Percentiles rank a stretch among this genome's conserved stretches.
These are phyloP conservation scores for Rhynchospora pubera DNA, from an alignment of 176 grass and related monocot genomes.

Conservation along the genomic window DNA sequence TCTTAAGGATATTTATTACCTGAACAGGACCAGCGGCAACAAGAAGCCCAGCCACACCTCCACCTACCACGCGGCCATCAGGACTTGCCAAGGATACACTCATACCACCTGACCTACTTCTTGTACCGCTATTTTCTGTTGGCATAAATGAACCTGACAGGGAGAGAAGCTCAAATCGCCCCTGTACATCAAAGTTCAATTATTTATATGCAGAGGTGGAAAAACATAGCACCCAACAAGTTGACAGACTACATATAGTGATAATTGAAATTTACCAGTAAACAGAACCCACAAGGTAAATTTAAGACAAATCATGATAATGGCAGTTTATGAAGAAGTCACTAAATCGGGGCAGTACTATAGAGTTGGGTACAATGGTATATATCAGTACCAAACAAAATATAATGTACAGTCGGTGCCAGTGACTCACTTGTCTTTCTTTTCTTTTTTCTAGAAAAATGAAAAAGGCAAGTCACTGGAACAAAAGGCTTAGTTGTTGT, in stretches of 20 bases:
- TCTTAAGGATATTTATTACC: conserved; percentile 24
- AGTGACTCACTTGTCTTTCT: not conserved
- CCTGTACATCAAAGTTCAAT: conserved; percentile 27
- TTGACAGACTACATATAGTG: not conserved
- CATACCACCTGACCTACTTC: conserved; percentile 82
- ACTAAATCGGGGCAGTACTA: not conserved
- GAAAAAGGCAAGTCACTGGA: too few species aligned
- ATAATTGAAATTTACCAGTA: not conserved
- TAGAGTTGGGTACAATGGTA: not conserved
- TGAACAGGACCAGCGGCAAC: conserved; percentile 84
- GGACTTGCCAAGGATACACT: conserved; percentile 74
- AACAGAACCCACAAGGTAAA: not conserved
- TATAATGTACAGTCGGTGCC: not conserved
- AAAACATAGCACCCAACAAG: too few species aligned
- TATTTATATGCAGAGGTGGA: not conserved
- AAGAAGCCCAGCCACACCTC: conserved; percentile 74
- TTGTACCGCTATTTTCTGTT: conserved; percentile 50
- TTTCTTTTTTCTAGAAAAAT: too few species aligned
- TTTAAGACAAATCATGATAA: not conserved
- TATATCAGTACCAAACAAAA: not conserved
- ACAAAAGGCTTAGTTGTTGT: too few species aligned
- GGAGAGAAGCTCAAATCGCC: conserved; percentile 75
- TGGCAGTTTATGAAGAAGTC: not conserved
- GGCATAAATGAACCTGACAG: conserved; percentile 88
- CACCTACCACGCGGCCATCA: conserved; percentile 80